phyloP scores from a whole-genome alignment of 208 protist species.

The Leishmania mexicana region DNA sequence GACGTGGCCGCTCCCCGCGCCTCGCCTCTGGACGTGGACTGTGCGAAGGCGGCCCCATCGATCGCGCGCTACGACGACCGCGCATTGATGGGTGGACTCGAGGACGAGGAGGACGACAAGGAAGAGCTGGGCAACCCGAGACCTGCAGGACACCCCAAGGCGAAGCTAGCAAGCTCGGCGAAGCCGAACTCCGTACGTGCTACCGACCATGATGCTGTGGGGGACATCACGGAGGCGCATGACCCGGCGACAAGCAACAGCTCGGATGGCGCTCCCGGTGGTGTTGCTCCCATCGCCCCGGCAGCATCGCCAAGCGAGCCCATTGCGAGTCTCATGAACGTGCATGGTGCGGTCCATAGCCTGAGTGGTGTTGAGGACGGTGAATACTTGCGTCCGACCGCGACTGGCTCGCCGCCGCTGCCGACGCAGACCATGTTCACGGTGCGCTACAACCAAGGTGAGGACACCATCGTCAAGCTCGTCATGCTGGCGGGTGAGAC shows the following conservation, averaged over 20 bases:
- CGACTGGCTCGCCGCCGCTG: slow-evolving; percentile 15
- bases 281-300: background rate
- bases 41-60: background rate
- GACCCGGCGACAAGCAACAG: background rate
- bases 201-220: background rate
- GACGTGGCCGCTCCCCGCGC: background rate
- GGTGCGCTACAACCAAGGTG: slow-evolving; percentile 58
- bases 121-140: background rate
- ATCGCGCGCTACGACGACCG: background rate
- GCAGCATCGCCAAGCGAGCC: background rate
- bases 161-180: background rate
- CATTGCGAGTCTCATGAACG: background rate
- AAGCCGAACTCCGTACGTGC: background rate
- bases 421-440: slow-evolving; percentile 34
- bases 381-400: slow-evolving; percentile 9
- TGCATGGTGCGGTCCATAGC: background rate
- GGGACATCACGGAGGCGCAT: background rate
- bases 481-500: slow-evolving; percentile 79
- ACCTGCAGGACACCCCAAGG: background rate
- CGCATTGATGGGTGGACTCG: background rate
- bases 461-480: slow-evolving; percentile 81
- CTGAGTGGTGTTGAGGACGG: slow-evolving; percentile 4
- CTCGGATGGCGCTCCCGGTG: background rate
- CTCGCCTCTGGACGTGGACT: background rate
- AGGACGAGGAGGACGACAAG: background rate